Base-by-base conservation (phyloP, 352 stramenopile species). In the Pythium folliculosum region DNA sequence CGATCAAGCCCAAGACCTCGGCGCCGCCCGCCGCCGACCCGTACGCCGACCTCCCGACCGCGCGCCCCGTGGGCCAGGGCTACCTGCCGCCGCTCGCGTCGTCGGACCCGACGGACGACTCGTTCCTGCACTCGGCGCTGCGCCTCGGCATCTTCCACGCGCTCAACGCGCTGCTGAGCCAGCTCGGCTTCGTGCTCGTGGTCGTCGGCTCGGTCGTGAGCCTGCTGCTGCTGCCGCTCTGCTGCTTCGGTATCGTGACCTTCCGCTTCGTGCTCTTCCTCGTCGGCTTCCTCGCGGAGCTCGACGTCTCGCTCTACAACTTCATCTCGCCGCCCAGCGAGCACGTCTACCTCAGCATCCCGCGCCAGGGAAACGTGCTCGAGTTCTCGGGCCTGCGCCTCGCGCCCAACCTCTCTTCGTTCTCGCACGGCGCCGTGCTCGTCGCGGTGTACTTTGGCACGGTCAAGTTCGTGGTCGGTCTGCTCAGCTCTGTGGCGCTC, bases 241-340 rank as follows among this genome's bases (percentile, higher is more conserved):
- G 81, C 63, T 86, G 81, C 62, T 62, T 84, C 23, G 83, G 83
- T 12, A 51, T 89, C 35, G 60, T 84, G 5, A 62, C 86, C 27
- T 87, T 91, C 71, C 77, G 77, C 30, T 62, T 85, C 38, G 62
- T 88, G 63, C 71, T 88, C 43, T 79, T 71, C 45, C 57, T 88
- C 22, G 76, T 88, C 21, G 72, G 73, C 10, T 77, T 82, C 38
- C 68, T 91, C 49, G 77, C 83, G 3, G 76, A 86, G 50, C 63
- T 88, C 57, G 83, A 91, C 49, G 80, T 88, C 30, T 64, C 62
- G 43, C 76, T 91, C 44, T 77, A 76, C 73, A 91, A 91, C 78
- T 89, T 85, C 65, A 78, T 85, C 48, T 79, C 82, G 25, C 72
- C 81, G 23, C 60, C 73, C 12, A 67, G 81, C 43, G 71, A 87